These are phyloP conservation scores for Cladorrhinum samala DNA, from an alignment of 495 filamentous ascomycete genomes.

Conservation along the genomic window DNA sequence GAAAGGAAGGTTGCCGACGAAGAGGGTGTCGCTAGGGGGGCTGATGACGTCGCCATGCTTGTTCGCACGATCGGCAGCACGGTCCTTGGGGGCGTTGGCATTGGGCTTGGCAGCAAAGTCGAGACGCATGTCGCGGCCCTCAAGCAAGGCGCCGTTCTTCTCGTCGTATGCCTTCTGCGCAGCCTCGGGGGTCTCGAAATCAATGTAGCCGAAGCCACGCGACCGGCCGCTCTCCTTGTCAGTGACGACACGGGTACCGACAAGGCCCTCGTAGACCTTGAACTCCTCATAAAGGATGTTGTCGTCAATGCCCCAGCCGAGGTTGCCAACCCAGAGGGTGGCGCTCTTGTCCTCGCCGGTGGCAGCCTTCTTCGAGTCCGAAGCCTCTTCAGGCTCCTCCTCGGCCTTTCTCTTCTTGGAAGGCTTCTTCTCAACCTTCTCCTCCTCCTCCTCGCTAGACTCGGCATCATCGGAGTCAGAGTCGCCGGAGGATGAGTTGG, in stretches of 20 bases:
- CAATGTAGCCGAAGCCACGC: conserved; percentile 95
- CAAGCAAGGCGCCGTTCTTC: conserved; percentile 74
- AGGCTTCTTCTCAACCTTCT: conserved; percentile 38
- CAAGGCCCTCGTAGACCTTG: conserved; percentile 71
- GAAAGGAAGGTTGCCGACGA: conserved; percentile 89
- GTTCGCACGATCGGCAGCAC: conserved; percentile 61
- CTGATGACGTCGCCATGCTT: conserved; percentile 71
- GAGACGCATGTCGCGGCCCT: conserved; percentile 80
- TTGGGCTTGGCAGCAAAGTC: conserved; percentile 77
- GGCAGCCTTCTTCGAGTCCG: conserved; percentile 69
- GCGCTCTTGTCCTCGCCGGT: conserved; percentile 50
- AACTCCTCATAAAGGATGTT: conserved; percentile 85
- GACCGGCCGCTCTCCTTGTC: conserved; percentile 79
- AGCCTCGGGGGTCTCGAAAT: conserved; percentile 64
- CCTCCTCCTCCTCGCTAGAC: conserved; percentile 38
- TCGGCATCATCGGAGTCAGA: conserved; percentile 39
- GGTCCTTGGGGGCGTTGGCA: conserved; percentile 46
- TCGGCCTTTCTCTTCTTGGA: conserved; percentile 51
- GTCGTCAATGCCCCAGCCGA: conserved; percentile 94
- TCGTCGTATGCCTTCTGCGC: conserved; percentile 71
- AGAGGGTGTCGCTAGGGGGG: conserved; percentile 79
- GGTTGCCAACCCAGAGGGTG: conserved; percentile 82
- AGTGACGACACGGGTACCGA: conserved; percentile 70
- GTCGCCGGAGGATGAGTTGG: conserved; percentile 17
- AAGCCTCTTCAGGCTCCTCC: conserved; percentile 52